Percentiles rank a stretch among this genome's conserved stretches.
Conservation (phyloP, 1,284 basidiomycete species). For the Heterobasidion annosum region DNA sequence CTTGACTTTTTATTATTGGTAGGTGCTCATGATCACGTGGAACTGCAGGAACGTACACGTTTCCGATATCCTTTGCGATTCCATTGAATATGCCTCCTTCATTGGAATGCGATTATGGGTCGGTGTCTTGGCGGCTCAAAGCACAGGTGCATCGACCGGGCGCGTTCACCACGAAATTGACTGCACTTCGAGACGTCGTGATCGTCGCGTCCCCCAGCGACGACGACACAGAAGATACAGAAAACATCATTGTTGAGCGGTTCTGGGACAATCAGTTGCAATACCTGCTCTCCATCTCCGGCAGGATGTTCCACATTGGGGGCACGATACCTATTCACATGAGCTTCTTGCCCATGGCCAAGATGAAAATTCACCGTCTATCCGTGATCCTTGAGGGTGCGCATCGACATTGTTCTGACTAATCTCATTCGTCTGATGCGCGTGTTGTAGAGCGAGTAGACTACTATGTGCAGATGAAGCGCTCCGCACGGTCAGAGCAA, state of each 20-base stretch:
- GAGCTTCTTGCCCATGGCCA: conserved; percentile 77
- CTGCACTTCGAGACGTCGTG: conserved; percentile 64
- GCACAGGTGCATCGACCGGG: conserved; percentile 83
- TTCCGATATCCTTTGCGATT: conserved; percentile 87
- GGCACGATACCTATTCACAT: conserved; percentile 77
- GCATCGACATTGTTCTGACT: conserved; percentile 10
- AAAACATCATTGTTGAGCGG: conserved; percentile 81
- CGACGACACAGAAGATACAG: conserved; percentile 74
- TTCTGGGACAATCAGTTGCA: conserved; percentile 91
- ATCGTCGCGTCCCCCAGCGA: conserved; percentile 75
- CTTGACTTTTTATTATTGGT: background rate
- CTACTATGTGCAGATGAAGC: conserved; percentile 65
- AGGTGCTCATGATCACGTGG: background rate
- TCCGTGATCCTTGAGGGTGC: conserved; percentile 78
- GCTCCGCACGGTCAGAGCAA: conserved; percentile 73
- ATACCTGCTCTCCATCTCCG: conserved; percentile 75
- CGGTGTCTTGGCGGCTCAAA: conserved; percentile 74
- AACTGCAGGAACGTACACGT: conserved; percentile 78
- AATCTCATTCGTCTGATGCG: background rate
- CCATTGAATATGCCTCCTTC: conserved; percentile 78
- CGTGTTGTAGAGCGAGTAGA: conserved; percentile 62
- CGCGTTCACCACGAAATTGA: conserved; percentile 69
- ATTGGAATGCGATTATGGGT: conserved; percentile 72
- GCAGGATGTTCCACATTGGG: conserved; percentile 79
- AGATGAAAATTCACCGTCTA: conserved; percentile 78